Evolutionary conservation across 148 eudicot species (phyloP), one percentile per base, ranked within the genome.

Genomic region (Rhododendron simsii): DNA sequence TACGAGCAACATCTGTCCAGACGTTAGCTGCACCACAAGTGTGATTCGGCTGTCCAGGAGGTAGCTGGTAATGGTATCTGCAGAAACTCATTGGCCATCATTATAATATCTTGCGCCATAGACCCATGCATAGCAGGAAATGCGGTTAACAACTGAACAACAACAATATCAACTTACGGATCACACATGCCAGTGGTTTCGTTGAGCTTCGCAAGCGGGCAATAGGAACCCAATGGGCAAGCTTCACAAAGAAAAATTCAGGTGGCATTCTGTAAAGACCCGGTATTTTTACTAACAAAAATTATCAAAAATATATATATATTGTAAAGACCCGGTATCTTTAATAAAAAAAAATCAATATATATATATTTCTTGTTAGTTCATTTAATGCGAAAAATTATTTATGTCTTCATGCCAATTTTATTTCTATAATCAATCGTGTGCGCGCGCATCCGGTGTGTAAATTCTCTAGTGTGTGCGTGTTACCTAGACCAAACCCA

Each of bases 1-100:
- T 91, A 33, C 84, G 89, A 63, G 76, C 81, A 80, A 90, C 78
- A 91, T 94, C 96, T 67, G 98, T 93, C 99, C 99, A 97, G 45
- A 89, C 88, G 84, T 97, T 93, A 55, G 99, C 99, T 83, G 95
- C 99, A n/a, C 99, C 99, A 88, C 99, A 97, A 7, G 92, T 92
- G 87, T 93, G 98, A 86, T 91, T 91, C 44, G 88, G 76, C 47
- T 85, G 85, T 67, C 92, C 95, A 82, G 93, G 84, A 30, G 99
- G 98, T 44, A 93, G 89, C 84, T 89, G 93, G 89, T 97, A 97
- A 18, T 37, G 71, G 89, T 97, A 97, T 89, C 98, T 97, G 93
- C 88, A 86, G 44, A 83, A 84, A 85, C 59, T 53, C 21, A 81
- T 51, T n/a, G 50, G 85, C 59, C 12, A 16, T 13, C 20, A 30